Evolutionary conservation across 345 rosid genomes (phyloP).

Genomic region (Dovyalis caffra): DNA sequence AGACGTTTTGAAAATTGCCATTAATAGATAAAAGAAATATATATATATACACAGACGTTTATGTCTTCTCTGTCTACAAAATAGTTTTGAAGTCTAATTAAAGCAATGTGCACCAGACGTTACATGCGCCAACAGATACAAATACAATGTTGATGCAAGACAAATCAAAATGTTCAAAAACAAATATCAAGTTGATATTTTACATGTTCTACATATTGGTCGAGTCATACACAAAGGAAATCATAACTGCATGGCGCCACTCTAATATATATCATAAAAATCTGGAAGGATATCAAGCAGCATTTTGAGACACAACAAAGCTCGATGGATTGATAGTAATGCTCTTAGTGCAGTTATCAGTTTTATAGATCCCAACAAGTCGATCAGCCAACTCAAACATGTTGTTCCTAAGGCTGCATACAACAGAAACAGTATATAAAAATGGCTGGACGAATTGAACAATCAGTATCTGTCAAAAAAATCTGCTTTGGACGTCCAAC

Average conservation of each 20-base stretch:
- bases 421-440: neutral
- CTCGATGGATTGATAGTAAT: conserved; percentile 91
- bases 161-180: neutral
- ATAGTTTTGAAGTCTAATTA: neutral
- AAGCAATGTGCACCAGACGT: neutral
- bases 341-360: conserved; percentile 96
- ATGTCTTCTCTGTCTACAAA: neutral
- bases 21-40: too few relatives aligned
- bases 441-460: neutral
- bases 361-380: conserved; percentile 91
- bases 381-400: conserved; percentile 98
- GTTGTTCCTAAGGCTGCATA: conserved; percentile 91
- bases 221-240: neutral
- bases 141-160: neutral
- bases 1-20: too few relatives aligned
- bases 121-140: neutral
- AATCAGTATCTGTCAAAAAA: neutral
- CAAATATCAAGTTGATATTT: conserved; percentile 25
- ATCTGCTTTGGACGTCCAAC: neutral
- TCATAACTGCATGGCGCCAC: neutral
- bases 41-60: too few relatives aligned
- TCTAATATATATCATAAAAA: neutral
- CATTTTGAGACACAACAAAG: conserved; percentile 66
- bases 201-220: neutral
- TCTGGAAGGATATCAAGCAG: conserved; percentile 26